Evolutionary conservation across 495 filamentous ascomycete genomes (phyloP), one percentile per base, ranked within the genome.

Genomic region (Hypoxylon intermedium): DNA sequence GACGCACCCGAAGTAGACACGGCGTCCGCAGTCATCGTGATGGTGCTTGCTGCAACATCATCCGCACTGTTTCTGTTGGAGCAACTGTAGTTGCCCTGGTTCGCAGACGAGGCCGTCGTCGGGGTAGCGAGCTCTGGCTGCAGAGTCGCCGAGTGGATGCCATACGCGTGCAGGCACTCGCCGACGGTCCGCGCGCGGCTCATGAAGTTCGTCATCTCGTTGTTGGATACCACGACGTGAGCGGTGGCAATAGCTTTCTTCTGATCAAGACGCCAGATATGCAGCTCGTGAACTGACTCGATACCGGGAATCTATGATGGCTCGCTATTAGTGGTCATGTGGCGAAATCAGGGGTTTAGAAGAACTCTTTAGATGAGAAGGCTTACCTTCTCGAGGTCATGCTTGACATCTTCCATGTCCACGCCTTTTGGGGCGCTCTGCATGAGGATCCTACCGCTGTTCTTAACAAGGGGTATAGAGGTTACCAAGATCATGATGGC

Each of bases 231-330:
- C 46, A 94, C 85, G 13, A 98, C 84, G 69, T 98, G 93, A 1
- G 93, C 84, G 0, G 88, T 89, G 3, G 93, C 92, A 13, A 98
- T 85, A 45, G 90, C 77, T 72, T 96, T 97, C n/a, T 88, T 86
- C 70, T 96, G 90, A 53, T 87, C 90, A 18, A 98, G 82, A 48
- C 93, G 89, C 93, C 93, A 98, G 45, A 97, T 89, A 68, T 98
- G 93, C 13, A 97, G 77, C 65, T 98, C 92, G 72, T 97, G 93
- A 34, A 93, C 89, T 23, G 87, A 87, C 43, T 88, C 76, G 45
- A 96, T 83, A 48, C 93, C 93, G 1, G 86, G 87, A 20, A 96
- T 87, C 59, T 86, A 48, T 28, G 3, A 19, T 2, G 41, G 16
- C 21, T 0, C 31, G 16, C 19, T 33, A 9, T 33, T 43, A 28